Evolutionary conservation across 73 alveolate species (phyloP).

Genomic region (Tetrahymena malaccensis): DNA sequence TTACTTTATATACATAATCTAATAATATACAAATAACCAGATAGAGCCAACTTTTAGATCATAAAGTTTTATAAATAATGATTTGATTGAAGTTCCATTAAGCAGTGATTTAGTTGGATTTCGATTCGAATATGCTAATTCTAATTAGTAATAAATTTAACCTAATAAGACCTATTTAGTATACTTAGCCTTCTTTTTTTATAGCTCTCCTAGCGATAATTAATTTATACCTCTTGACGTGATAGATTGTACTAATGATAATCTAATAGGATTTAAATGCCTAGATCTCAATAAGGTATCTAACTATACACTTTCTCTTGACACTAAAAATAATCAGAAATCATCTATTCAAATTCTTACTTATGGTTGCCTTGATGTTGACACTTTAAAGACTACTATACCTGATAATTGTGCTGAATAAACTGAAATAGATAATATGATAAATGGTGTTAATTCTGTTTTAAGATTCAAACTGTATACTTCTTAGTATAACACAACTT

Average conservation of each 20-base stretch:
- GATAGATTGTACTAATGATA: not conserved
- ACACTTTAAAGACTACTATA: not conserved
- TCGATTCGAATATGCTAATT: not conserved
- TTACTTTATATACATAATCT: too few species aligned
- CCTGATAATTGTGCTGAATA: not conserved
- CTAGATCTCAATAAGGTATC: not conserved
- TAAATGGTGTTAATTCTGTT: not conserved
- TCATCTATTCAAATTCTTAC: not conserved
- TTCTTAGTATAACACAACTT: not conserved
- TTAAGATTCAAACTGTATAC: not conserved
- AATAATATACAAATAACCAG: too few species aligned
- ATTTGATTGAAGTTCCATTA: not conserved
- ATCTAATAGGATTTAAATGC: not conserved
- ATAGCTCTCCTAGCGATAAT: not conserved
- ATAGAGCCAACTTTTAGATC: not conserved
- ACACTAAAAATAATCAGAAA: not conserved
- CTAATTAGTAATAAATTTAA: too few species aligned
- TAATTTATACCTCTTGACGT: not conserved
- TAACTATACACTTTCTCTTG: too few species aligned
- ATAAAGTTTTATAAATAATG: not conserved
- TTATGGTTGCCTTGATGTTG: not conserved
- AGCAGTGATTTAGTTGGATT: not conserved
- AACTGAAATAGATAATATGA: not conserved
- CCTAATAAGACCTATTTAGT: not conserved
- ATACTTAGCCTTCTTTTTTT: not conserved